Evolutionary conservation across 176 grass and related monocot genomes (phyloP), one percentile per base, ranked within the genome.

Genomic region (Hsuehochloa calcarea): DNA sequence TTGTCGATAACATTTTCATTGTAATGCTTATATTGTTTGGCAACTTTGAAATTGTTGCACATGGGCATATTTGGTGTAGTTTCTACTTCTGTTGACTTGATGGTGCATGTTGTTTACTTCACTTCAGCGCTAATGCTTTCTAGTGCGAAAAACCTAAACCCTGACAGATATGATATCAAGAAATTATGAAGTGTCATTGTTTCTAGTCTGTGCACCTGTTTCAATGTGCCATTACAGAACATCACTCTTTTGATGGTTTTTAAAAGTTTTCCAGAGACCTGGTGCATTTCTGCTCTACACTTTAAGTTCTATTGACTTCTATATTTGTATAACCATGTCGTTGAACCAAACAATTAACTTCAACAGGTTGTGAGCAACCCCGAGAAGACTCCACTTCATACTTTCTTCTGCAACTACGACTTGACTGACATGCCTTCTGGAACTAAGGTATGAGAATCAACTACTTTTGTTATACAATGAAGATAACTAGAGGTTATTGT

Each of bases 341-440:
- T 60, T 39, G 34, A 82, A 46, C 62, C 31, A 49, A 59, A 69
- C n/a, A 65, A 15, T 46, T 39, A n/a, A 29, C 44, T 86, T 90
- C 79, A 39, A 65, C 64, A 99, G 96, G 93, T 99, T 59, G 89
- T 99, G 35, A 99, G 96, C 81, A 99, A 99, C 81, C 96, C 96
- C 2, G 96, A 99, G 83, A 96, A 89, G 89, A 99, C 96, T 83
- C 96, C 96, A 58, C 86, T 99, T 8, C 96, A 99, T 72, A 94
- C 96, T 52, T 99, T 99, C 84, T 92, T 99, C 76, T 99, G 93
- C 90, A 96, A 86, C 82, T 99, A 99, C 27, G 96, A 99, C 86
- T 92, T 99, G 60, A 96, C 85, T 78, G 96, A 99, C 84, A 99
- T 99, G 96, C 96, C 96, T 65, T 82, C 86, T 75, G 93, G 93